Base-by-base conservation (phyloP, 805 yeast genomes). In the Candida koratica region DNA sequence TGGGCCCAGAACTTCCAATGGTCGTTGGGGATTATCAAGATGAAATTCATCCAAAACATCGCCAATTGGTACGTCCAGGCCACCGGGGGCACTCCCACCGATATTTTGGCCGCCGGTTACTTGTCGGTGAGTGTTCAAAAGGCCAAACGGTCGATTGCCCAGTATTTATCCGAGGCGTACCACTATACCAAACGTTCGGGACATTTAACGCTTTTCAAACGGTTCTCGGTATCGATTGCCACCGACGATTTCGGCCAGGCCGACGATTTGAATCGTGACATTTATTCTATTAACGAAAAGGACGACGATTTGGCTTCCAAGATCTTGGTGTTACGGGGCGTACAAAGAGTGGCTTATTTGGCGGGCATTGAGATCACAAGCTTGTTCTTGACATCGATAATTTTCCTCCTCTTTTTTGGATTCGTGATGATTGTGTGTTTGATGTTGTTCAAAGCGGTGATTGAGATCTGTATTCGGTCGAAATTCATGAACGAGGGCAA, bases 1-100 rank as follows among this genome's bases (percentile, higher is more conserved):
- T 90, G 98, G 98, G 80, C 94, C 20, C 96, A 90, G 61, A 93
- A 90, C 65, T 93, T 93, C 69, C 80, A 78, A 60, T 90, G 97
- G 97, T 80, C 97, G 1, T 75, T 90, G 75, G 98, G 98, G 31
- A 81, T 90, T 45, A 84, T 93, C 49, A 73, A 74, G 36, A 77
- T 79, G 6, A 59, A 62, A 10, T 85, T 88, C 52, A 82, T 90
- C 77, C 96, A 89, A 58, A 58, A 69, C 28, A 84, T 87, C 44
- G 82, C 93, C 46, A 76, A 81, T 56, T 90, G 98, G 98, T 90
- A 90, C 58, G 81, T 90, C 35, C 96, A 90, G 63, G 68, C 96
- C 6, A 93, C 98, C 1, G 96, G 96, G 25, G 98, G 98, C 39
- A 56, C 72, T 0, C 79, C 94, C 1, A 81, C 96, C 4, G 84